phyloP scores from a whole-genome alignment of 768 basidiomycete genomes.

The Gelatoporia subvermispora region DNA sequence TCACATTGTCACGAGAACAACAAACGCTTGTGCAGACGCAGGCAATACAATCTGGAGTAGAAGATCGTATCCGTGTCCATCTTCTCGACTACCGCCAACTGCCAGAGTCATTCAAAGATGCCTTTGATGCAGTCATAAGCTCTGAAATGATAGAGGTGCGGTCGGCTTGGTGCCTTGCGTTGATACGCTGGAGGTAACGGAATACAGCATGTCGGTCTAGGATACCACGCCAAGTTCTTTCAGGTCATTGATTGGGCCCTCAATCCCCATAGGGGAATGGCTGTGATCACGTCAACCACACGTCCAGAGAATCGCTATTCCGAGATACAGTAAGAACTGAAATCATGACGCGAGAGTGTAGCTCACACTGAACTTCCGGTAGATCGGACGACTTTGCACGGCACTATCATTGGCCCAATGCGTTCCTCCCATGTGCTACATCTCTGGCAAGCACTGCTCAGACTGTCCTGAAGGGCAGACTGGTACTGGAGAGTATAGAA shows the following conservation, averaged over 20 bases:
- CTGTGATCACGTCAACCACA: conserved; percentile 38
- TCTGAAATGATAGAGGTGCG: conserved; percentile 47
- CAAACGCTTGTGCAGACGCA: conserved; percentile 33
- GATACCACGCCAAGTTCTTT: conserved; percentile 35
- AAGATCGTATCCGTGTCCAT: conserved; percentile 32
- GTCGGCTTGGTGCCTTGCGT: too few relatives aligned
- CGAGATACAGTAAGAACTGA: neutral
- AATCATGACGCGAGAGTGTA: neutral
- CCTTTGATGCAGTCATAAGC: conserved; percentile 37
- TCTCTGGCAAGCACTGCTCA: neutral
- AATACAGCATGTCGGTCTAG: conserved; percentile 31
- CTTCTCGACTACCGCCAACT: conserved; percentile 37
- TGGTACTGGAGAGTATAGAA: neutral
- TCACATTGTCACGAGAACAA: conserved; percentile 38
- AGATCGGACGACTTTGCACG: conserved; percentile 7
- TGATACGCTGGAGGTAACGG: conserved; percentile 72
- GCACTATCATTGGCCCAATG: conserved; percentile 4
- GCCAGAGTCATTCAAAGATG: conserved; percentile 28
- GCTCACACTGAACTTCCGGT: neutral
- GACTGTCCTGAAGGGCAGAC: neutral
- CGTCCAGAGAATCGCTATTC: conserved; percentile 31
- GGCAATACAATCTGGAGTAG: conserved; percentile 24
- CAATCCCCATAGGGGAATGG: conserved; percentile 29
- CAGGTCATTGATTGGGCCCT: conserved; percentile 34
- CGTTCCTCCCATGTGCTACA: conserved; percentile 2